Percentiles rank a stretch among this genome's conserved stretches.
phyloP scores from a whole-genome alignment of 257 asterid genomes.

The Buddleja alternifolia region DNA sequence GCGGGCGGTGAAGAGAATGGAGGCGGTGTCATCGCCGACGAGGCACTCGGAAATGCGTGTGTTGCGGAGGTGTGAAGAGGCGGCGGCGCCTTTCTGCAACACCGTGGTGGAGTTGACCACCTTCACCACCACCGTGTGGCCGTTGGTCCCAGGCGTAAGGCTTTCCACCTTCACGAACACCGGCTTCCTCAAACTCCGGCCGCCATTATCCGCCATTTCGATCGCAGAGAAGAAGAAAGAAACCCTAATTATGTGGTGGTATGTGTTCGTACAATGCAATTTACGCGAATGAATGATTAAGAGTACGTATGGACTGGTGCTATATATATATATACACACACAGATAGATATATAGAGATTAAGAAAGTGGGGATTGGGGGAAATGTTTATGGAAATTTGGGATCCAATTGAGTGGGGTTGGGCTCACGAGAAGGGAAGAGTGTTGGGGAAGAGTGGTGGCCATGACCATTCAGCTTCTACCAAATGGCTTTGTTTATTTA shows the following conservation, averaged over 20 bases:
- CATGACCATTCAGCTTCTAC: constrained; percentile 25
- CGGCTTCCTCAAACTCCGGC: constrained; percentile 54
- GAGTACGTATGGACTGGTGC: too few species aligned
- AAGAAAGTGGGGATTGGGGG: not conserved
- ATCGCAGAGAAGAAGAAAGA: not conserved
- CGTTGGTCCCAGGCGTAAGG: constrained; percentile 60
- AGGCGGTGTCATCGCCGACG: constrained; percentile 78
- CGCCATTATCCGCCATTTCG: constrained; percentile 47
- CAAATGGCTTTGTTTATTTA: constrained; percentile 20
- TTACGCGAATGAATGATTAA: not conserved
- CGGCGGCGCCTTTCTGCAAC: constrained; percentile 51
- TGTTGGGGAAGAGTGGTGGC: not conserved
- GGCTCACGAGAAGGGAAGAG: constrained; percentile 22
- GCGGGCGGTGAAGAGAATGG: constrained; percentile 76
- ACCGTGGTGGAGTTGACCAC: constrained; percentile 52
- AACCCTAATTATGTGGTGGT: too few species aligned
- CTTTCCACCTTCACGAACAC: constrained; percentile 67
- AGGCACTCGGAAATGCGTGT: constrained; percentile 78
- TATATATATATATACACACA: too few species aligned
- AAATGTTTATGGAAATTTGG: constrained; percentile 22
- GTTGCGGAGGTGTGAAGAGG: constrained; percentile 49
- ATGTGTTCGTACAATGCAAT: too few species aligned
- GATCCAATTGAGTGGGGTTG: constrained; percentile 37
- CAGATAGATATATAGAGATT: too few species aligned
- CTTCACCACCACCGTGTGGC: constrained; percentile 66